These are phyloP conservation scores for Hypoxylon rickii DNA, from an alignment of 495 filamentous ascomycete species.

Conservation along the genomic window DNA sequence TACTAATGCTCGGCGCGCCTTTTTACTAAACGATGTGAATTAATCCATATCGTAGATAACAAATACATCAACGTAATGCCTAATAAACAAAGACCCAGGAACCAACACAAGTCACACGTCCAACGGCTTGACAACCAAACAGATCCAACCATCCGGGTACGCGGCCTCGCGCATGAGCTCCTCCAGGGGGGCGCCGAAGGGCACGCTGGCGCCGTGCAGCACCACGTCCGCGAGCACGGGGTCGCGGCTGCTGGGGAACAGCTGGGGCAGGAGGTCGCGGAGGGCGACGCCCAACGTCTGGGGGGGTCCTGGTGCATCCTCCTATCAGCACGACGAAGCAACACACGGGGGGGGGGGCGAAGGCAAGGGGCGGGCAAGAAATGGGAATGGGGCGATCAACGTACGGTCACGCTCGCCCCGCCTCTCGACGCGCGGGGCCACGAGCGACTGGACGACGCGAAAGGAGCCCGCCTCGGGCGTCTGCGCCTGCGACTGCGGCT, in stretches of 20 bases:
- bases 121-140: constrained; percentile 68
- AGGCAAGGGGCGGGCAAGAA: constrained; percentile 3
- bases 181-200: constrained; percentile 80
- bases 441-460: constrained; percentile 71
- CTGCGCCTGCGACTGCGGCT: constrained; percentile 52
- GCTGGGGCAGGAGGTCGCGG: constrained; percentile 72
- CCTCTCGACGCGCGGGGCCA: constrained; percentile 55
- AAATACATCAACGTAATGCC: not conserved
- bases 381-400: constrained; percentile 14
- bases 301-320: constrained; percentile 47
- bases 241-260: constrained; percentile 87
- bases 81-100: not conserved
- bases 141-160: constrained; percentile 92
- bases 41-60: too few species aligned
- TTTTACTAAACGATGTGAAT: too few species aligned
- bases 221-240: constrained; percentile 90
- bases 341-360: constrained; percentile 14
- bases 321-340: too few species aligned
- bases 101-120: constrained; percentile 25
- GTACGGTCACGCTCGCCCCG: too few species aligned
- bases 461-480: constrained; percentile 52
- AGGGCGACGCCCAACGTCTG: constrained; percentile 85
- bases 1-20: too few species aligned
- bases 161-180: constrained; percentile 80
- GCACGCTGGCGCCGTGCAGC: constrained; percentile 83